Base-by-base conservation (phyloP, 2,329 filamentous ascomycete species). In the Xylaria polymorpha region DNA sequence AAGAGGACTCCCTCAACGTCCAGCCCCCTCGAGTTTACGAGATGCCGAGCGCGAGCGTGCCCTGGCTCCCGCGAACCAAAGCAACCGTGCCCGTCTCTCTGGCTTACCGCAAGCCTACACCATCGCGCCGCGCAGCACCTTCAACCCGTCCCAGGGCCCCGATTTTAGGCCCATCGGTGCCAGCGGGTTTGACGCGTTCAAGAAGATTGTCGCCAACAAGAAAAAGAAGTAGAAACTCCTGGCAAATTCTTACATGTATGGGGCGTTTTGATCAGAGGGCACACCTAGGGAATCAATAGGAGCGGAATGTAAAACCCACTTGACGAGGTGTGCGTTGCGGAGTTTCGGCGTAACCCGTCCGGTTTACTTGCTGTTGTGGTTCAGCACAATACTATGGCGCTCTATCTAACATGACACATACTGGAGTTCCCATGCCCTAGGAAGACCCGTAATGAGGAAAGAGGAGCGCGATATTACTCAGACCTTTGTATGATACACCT, bases 171-270 rank as follows among this genome's bases (percentile, higher is more conserved):
- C 89, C 12, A 86, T 91, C 70, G 89, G 89, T 61, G 85, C 88
- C n/a, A 85, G 84, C 69, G 89, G 88, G 67, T 83, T 88, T 78
- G 88, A 90, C 72, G 88, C 89, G 0, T 91, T 91, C 81, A 84
- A 87, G 71, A 88, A 85, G 80, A 90, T 91, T 85, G 68, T 72
- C 22, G 60, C 50, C 5, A 89, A 87, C 10, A 85, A 88, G 75
- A 90, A 88, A 80, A 84, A 84, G 71, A 90, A 90, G 82, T 88
- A 87, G 81, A 75, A 72, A 29, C 25, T n/a, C 25, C 25, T 3
- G 25, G 25, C 3, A 29, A 29, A 29, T 29, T 29, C 25, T 4
- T 39, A 20, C n/a, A 22, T 9, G 37, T 41, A 51, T 29, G 9
- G 48, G 48, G 35, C 56, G 4, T 41, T 59, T 48, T 55, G n/a